Evolutionary conservation across 768 basidiomycete species (phyloP).

Genomic region (Termitomyces sp.): DNA sequence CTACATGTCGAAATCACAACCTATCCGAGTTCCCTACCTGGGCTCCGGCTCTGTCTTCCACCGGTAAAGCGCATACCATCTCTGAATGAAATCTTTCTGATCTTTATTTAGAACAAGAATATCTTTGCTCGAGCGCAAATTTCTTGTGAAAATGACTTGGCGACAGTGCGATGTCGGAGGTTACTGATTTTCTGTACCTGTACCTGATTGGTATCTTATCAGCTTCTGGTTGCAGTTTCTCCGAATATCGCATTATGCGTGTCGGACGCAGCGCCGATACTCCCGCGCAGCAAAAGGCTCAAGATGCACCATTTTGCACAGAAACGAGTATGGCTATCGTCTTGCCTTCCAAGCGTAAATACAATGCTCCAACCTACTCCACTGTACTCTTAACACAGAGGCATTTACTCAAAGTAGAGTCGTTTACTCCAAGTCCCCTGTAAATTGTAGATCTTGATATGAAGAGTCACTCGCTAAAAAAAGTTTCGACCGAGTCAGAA

Average conservation of each 20-base stretch:
- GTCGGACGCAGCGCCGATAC: not conserved
- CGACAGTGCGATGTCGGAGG: not conserved
- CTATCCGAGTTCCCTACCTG: no score
- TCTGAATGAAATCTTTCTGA: not conserved
- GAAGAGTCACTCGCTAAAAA: slow-evolving; percentile 3
- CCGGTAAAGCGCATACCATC: no score
- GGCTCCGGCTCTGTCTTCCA: no score
- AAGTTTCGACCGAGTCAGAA: slow-evolving; percentile 8
- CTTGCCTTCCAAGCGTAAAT: not conserved
- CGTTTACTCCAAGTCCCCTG: not conserved
- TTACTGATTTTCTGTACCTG: not conserved
- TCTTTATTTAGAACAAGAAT: not conserved
- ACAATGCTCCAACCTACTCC: not conserved
- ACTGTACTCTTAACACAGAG: not conserved
- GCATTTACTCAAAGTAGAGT: not conserved
- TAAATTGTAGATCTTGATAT: not conserved
- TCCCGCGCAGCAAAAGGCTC: not conserved
- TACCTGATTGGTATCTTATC: slow-evolving; percentile 1
- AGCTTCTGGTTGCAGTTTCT: not conserved
- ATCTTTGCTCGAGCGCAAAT: not conserved
- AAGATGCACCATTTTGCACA: not conserved
- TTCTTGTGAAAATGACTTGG: not conserved
- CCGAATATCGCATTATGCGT: not conserved
- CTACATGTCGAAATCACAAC: not conserved
- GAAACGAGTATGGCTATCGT: not conserved